A percentile compares a stretch with the other conserved stretches of the same genome.
These are phyloP conservation scores for Globisporangium nagaii DNA, from an alignment of 352 stramenopile species.

Conservation along the genomic window DNA sequence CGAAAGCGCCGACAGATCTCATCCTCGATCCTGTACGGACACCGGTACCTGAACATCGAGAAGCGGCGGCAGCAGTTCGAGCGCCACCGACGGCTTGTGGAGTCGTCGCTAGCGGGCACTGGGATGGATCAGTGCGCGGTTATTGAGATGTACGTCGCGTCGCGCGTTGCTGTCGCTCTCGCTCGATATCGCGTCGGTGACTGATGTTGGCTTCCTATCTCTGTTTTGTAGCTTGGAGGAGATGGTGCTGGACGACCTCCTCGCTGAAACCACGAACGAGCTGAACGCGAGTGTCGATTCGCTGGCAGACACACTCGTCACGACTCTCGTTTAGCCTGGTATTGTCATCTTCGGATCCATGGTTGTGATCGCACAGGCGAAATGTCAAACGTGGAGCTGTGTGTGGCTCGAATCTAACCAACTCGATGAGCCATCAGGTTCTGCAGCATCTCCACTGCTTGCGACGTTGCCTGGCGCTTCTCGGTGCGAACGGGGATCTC, in stretches of 20 bases:
- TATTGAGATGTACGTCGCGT: slow-evolving; percentile 52
- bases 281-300: slow-evolving; percentile 21
- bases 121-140: slow-evolving; percentile 53
- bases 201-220: neutral
- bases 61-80: slow-evolving; percentile 42
- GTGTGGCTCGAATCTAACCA: neutral
- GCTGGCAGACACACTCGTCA: slow-evolving; percentile 23
- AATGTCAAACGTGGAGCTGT: too few species aligned
- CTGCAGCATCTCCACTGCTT: slow-evolving; percentile 11
- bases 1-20: slow-evolving; percentile 14
- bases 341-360: neutral
- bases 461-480: slow-evolving; percentile 21
- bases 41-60: slow-evolving; percentile 26
- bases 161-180: neutral
- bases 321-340: slow-evolving; percentile 14
- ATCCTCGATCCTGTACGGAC: slow-evolving; percentile 12
- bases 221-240: slow-evolving; percentile 18
- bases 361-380: too few species aligned
- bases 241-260: slow-evolving; percentile 30
- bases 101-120: slow-evolving; percentile 46
- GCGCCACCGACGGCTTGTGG: slow-evolving; percentile 45
- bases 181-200: neutral
- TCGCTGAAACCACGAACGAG: slow-evolving; percentile 19
- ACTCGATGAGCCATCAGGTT: neutral
- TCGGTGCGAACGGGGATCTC: slow-evolving; percentile 37